Conservation (phyloP, 352 stramenopile species). For the Pythium folliculosum region DNA sequence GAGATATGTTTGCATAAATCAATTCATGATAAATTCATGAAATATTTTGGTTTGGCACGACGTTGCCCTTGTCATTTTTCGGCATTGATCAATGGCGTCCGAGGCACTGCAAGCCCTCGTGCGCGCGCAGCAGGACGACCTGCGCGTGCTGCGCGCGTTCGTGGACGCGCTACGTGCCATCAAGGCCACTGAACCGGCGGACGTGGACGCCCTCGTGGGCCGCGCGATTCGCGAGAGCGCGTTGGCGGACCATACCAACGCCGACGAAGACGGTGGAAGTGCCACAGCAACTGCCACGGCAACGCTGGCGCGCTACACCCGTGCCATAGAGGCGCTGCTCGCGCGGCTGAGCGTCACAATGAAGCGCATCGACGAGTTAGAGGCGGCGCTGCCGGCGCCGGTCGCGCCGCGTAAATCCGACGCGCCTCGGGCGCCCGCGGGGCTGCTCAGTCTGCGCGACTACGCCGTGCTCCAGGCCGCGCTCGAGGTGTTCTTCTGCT, state of each 20-base stretch:
- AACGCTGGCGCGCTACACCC: slow-evolving; percentile 2
- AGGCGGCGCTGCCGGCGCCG: slow-evolving; percentile 20
- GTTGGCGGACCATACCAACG: slow-evolving; percentile 17
- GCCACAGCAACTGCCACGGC: slow-evolving; percentile 15
- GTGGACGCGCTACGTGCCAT: slow-evolving; percentile 68
- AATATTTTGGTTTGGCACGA: neutral
- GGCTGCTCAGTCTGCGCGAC: slow-evolving; percentile 80
- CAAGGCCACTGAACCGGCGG: slow-evolving; percentile 30
- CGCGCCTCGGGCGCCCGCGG: slow-evolving; percentile 47
- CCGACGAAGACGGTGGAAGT: slow-evolving; percentile 8
- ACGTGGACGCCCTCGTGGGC: slow-evolving; percentile 25
- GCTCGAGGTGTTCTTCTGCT: slow-evolving; percentile 76
- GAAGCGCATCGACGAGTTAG: slow-evolving; percentile 45
- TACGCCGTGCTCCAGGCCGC: slow-evolving; percentile 83
- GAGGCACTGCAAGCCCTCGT: slow-evolving; percentile 32
- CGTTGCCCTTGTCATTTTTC: slow-evolving; percentile 6
- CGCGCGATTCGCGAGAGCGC: slow-evolving; percentile 37
- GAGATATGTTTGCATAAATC: neutral
- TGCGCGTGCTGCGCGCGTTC: slow-evolving; percentile 61
- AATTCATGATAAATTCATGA: slow-evolving; percentile 15
- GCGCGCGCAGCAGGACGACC: slow-evolving; percentile 50
- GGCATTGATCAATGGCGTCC: neutral
- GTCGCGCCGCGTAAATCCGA: neutral
- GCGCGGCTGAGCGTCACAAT: slow-evolving; percentile 45
- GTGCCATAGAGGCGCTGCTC: slow-evolving; percentile 16